phyloP scores from a whole-genome alignment of 192 early-diverging fungal genomes.

The Thamnidium elegans region DNA sequence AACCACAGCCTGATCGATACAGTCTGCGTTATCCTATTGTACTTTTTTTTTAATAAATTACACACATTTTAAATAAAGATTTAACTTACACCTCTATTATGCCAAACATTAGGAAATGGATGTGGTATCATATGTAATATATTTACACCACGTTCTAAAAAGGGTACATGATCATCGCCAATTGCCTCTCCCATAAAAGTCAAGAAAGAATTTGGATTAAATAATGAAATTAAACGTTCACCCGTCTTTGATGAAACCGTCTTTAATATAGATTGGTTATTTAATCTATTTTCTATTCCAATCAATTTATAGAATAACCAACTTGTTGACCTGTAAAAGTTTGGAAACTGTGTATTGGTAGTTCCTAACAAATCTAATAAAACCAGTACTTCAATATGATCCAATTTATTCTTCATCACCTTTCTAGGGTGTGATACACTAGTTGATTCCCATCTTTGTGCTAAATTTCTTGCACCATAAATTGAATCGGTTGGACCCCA shows the following conservation, averaged over 20 bases:
- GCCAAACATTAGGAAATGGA: slow-evolving; percentile 90
- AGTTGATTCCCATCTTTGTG: slow-evolving; percentile 68
- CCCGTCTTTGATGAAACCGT: slow-evolving; percentile 19
- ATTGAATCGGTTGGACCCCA: slow-evolving; percentile 83
- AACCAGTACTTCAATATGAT: slow-evolving; percentile 80
- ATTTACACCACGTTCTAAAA: slow-evolving; percentile 73
- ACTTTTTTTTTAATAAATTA: not conserved
- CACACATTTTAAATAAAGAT: slow-evolving; percentile 2
- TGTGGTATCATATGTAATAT: slow-evolving; percentile 84
- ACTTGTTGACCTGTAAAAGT: slow-evolving; percentile 63
- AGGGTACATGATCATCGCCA: slow-evolving; percentile 90
- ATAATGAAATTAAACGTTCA: slow-evolving; percentile 21
- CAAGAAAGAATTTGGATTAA: slow-evolving; percentile 27
- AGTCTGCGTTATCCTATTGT: slow-evolving; percentile 66
- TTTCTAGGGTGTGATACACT: slow-evolving; percentile 22
- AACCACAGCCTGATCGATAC: slow-evolving; percentile 61
- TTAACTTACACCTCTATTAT: slow-evolving; percentile 51
- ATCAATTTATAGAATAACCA: slow-evolving; percentile 67
- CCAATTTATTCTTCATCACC: slow-evolving; percentile 40
- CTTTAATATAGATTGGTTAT: slow-evolving; percentile 14
- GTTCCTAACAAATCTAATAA: slow-evolving; percentile 87
- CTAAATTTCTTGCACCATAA: slow-evolving; percentile 88
- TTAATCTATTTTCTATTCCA: slow-evolving; percentile 69
- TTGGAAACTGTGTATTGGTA: slow-evolving; percentile 45
- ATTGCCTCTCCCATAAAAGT: slow-evolving; percentile 40